These are phyloP conservation scores for Amoebophrya sp. DNA, from an alignment of 169 alveolate species.

Conservation along the genomic window DNA sequence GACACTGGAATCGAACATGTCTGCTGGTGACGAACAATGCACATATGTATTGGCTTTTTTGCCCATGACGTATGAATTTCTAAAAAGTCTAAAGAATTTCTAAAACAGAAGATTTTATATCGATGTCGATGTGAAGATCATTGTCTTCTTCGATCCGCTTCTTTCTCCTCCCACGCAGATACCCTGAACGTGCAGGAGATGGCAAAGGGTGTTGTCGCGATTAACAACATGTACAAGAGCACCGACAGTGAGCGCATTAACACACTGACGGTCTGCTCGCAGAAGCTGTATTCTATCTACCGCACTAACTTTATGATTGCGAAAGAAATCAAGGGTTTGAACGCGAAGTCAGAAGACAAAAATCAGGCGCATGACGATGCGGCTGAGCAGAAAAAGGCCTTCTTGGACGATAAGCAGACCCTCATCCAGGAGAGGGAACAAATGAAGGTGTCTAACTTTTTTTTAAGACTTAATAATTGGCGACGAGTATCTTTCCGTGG, in stretches of 20 bases:
- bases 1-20: too few relatives aligned
- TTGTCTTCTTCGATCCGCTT: too few relatives aligned
- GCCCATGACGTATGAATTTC: too few relatives aligned
- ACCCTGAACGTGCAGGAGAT: not conserved
- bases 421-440: not conserved
- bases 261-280: not conserved
- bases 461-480: too few relatives aligned
- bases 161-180: too few relatives aligned
- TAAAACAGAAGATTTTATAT: too few relatives aligned
- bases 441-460: too few relatives aligned
- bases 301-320: not conserved
- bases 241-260: not conserved
- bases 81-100: too few relatives aligned
- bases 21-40: too few relatives aligned
- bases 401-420: not conserved
- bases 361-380: not conserved
- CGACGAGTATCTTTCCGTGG: too few relatives aligned
- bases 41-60: too few relatives aligned
- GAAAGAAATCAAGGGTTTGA: not conserved
- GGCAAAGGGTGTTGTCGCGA: not conserved
- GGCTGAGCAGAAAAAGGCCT: not conserved
- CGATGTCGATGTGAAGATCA: too few relatives aligned
- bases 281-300: not conserved
- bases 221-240: not conserved
- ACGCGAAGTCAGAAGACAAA: not conserved